Percentiles rank a stretch among this genome's conserved stretches.
Conservation (phyloP, 202 grass and related monocot genomes). For the Elaeis oleifera region DNA sequence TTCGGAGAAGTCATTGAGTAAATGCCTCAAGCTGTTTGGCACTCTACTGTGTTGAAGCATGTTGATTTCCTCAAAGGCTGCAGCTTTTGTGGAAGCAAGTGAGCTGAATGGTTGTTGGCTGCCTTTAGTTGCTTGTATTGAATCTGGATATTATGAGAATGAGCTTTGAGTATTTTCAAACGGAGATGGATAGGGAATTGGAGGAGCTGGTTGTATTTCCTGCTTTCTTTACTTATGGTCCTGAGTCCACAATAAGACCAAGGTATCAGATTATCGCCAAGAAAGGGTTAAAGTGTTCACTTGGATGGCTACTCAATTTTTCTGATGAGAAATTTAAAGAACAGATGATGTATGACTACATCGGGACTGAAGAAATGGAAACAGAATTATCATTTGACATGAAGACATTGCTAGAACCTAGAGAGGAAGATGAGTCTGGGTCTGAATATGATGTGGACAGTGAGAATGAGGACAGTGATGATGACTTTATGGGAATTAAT, state of each 20-base stretch:
- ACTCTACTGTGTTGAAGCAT: slow-evolving; percentile 60
- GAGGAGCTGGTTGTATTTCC: slow-evolving; percentile 80
- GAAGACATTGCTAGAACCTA: slow-evolving; percentile 29
- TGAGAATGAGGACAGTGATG: slow-evolving; percentile 37
- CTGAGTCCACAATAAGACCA: slow-evolving; percentile 66
- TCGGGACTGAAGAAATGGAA: slow-evolving; percentile 87
- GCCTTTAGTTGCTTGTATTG: slow-evolving; percentile 68
- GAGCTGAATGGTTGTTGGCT: slow-evolving; percentile 66
- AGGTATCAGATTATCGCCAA: slow-evolving; percentile 53
- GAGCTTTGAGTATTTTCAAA: slow-evolving; percentile 75
- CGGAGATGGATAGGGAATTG: slow-evolving; percentile 81
- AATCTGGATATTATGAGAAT: slow-evolving; percentile 98
- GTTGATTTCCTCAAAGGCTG: slow-evolving; percentile 64
- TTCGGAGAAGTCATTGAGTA: slow-evolving; percentile 73
- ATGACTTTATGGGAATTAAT: slow-evolving; percentile 33
- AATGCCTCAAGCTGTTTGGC: slow-evolving; percentile 78
- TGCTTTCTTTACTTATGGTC: slow-evolving; percentile 87
- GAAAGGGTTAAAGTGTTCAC: slow-evolving; percentile 82
- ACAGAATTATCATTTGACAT: slow-evolving; percentile 40
- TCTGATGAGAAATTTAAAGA: slow-evolving; percentile 75
- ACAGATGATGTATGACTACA: slow-evolving; percentile 85
- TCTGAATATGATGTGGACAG: slow-evolving; percentile 29
- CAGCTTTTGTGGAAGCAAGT: slow-evolving; percentile 80
- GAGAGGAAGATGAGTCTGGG: slow-evolving; percentile 42
- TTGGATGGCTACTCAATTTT: slow-evolving; percentile 87